These are phyloP conservation scores for Naganishia randhawae DNA, from an alignment of 768 basidiomycete genomes.

Conservation along the genomic window DNA sequence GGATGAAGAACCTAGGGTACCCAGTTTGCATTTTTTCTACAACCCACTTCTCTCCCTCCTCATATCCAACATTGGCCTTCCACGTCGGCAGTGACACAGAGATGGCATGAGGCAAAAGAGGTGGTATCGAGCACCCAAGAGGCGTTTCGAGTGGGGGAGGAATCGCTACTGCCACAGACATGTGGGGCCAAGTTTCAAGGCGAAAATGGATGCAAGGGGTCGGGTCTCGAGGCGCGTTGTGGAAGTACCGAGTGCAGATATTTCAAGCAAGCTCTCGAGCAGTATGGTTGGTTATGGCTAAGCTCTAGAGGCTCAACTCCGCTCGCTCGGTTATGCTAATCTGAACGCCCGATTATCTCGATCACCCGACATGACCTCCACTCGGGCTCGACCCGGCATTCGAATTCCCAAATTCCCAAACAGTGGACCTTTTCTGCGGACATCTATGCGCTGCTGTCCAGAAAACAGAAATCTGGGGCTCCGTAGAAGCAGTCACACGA, in stretches of 20 bases:
- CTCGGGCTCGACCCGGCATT: background rate
- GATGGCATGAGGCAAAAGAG: conserved; percentile 69
- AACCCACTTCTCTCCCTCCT: conserved; percentile 79
- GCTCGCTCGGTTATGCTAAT: background rate
- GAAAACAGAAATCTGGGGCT: no score
- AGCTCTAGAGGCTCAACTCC: background rate
- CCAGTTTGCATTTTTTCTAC: conserved; percentile 76
- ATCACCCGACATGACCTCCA: conserved; percentile 15
- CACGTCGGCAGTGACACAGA: conserved; percentile 93
- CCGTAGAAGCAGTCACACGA: no score
- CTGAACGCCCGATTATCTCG: background rate
- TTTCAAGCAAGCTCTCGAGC: no score
- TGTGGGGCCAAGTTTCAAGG: background rate
- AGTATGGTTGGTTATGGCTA: background rate
- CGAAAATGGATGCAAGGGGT: background rate
- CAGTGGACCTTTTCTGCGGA: no score
- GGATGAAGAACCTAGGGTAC: conserved; percentile 93
- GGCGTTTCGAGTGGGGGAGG: conserved; percentile 37
- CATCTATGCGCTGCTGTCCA: no score
- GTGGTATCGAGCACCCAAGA: conserved; percentile 47
- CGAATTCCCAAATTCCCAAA: background rate
- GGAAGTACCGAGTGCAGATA: background rate
- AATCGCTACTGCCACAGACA: conserved; percentile 23
- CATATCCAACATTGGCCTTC: conserved; percentile 85
- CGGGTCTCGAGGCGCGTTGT: background rate